Base-by-base conservation (phyloP, 305 asterid species). In the Ilex paraguariensis region DNA sequence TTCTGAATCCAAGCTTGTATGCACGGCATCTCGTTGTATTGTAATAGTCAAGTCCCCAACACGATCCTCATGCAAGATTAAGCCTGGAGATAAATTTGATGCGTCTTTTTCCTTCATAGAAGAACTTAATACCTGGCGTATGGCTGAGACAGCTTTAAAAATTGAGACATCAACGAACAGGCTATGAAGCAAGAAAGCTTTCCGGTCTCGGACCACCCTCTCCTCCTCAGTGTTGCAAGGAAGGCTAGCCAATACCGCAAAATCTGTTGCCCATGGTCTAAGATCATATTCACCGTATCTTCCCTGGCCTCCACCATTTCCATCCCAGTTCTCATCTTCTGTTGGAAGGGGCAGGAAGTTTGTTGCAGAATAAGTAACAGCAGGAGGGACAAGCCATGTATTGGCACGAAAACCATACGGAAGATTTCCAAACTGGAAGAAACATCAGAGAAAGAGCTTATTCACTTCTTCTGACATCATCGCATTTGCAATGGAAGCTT, bases 351-450 rank as follows among this genome's bases (percentile, higher is more conserved):
- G 87, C 57, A 72, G 73, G 68, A 82, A 82, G 10, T 79, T 78
- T 58, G 76, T 66, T 44, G 83, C 66, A 64, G 86, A 73, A 67
- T 88, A 93, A 13, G 73, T 62, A 31, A 87, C 65, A 46, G 95
- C 76, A 15, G 97, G 85, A 73, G 98, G 97, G 63, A 78, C 88
- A 66, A 91, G 94, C 99, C 99, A 95, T 44, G 99, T 85, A 61
- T 95, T 95, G 70, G 99, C 87, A 21, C 98, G 99, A 83, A 88
- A 91, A 73, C 97, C 98, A 74, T 81, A 91, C 52, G 99, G 99
- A 68, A 95, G 97, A 83, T 95, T 95, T 56, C 99, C 98, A 75
- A 91, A 95, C 99, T 95, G 97, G 73, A 78, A 74, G 63, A 31
- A 58, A 67, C 64, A 66, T 63, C 65, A 78, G 12, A 61, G 45